These are phyloP conservation scores for Myxozyma melibiosi DNA, from an alignment of 805 yeast genomes.

Conservation along the genomic window DNA sequence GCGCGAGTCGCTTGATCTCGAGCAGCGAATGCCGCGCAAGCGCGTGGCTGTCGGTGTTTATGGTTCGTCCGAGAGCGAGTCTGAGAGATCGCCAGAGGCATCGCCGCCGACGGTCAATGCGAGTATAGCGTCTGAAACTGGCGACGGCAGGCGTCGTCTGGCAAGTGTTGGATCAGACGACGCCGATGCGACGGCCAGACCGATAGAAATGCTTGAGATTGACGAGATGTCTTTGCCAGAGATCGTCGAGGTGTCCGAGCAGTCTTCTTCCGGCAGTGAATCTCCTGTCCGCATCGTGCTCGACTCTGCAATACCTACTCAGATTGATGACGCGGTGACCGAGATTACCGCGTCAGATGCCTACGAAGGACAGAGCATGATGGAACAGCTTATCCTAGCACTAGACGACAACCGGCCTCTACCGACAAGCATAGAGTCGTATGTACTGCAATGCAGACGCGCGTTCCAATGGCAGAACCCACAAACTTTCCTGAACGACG, in stretches of 20 bases:
- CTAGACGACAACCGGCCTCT: background rate
- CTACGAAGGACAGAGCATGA: background rate
- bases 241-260: background rate
- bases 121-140: too few relatives aligned
- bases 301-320: background rate
- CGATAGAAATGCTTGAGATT: background rate
- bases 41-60: constrained; percentile 16
- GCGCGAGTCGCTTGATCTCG: constrained; percentile 26
- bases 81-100: background rate
- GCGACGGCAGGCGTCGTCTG: background rate
- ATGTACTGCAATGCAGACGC: constrained; percentile 8
- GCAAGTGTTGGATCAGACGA: background rate
- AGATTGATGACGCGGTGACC: background rate
- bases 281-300: background rate
- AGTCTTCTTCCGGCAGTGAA: background rate
- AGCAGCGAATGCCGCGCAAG: constrained; percentile 26
- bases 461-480: constrained; percentile 13
- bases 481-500: background rate
- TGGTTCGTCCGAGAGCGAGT: background rate
- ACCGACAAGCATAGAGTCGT: background rate
- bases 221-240: background rate
- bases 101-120: background rate
- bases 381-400: background rate
- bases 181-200: background rate
- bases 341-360: constrained; percentile 3